phyloP scores from a whole-genome alignment of 352 stramenopile genomes.

The Albugo laibachii region DNA sequence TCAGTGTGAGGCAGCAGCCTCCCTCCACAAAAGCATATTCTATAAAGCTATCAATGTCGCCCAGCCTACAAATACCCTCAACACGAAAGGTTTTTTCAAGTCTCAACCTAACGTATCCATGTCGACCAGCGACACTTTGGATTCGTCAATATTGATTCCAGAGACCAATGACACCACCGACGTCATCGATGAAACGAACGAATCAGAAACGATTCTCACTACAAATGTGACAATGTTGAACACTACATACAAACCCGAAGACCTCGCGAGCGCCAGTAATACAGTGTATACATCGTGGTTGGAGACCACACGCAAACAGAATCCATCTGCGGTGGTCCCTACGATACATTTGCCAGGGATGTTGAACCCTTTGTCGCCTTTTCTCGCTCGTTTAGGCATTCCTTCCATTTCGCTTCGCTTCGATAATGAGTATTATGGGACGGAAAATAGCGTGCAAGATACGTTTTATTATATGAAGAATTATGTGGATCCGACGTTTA shows the following conservation, averaged over 20 bases:
- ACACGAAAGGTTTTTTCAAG: not conserved
- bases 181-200: not conserved
- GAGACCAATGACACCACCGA: too few species aligned
- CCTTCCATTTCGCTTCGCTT: conserved; percentile 57
- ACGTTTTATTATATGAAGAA: conserved; percentile 59
- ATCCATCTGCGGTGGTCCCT: conserved; percentile 22
- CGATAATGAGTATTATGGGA: conserved; percentile 31
- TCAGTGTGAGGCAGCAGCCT: conserved; percentile 42
- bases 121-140: not conserved
- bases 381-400: conserved; percentile 45
- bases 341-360: conserved; percentile 25
- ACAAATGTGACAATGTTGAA: not conserved
- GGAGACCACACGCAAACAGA: conserved; percentile 17
- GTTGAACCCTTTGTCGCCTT: conserved; percentile 40
- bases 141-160: not conserved
- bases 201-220: not conserved
- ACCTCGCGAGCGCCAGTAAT: too few species aligned
- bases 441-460: conserved; percentile 9
- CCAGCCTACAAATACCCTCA: conserved; percentile 32
- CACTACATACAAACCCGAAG: too few species aligned
- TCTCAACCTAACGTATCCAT: not conserved
- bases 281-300: conserved; percentile 58
- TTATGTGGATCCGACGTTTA: conserved; percentile 47
- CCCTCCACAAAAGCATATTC: conserved; percentile 56
- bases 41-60: conserved; percentile 43